A percentile compares a stretch with the other conserved stretches of the same genome.
These are phyloP conservation scores for Gastrolobium villosum DNA, from an alignment of 306 rosid species.

Conservation along the genomic window DNA sequence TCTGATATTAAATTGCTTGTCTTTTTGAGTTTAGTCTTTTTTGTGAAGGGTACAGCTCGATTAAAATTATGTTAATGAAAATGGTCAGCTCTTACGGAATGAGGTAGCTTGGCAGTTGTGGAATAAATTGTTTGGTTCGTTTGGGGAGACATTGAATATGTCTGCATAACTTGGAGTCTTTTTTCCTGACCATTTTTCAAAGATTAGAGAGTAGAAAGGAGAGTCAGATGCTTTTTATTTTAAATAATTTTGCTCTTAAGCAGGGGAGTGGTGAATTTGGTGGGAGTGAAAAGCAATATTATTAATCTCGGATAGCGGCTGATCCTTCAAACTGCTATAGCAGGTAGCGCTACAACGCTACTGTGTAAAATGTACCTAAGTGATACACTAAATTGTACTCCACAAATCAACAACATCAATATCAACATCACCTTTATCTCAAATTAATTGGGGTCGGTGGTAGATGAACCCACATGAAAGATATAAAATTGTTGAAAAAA, in stretches of 20 bases:
- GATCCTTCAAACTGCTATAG: too few relatives aligned
- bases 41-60: neutral
- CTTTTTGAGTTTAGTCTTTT: neutral
- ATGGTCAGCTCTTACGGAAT: neutral
- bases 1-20: neutral
- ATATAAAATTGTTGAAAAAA: too few relatives aligned
- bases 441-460: too few relatives aligned
- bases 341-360: too few relatives aligned
- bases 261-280: neutral
- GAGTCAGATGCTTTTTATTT: neutral
- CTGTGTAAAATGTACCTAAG: too few relatives aligned
- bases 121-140: constrained; percentile 3
- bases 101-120: constrained; percentile 28
- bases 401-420: too few relatives aligned
- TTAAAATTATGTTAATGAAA: constrained; percentile 3
- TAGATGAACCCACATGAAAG: too few relatives aligned
- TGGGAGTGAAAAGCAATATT: neutral
- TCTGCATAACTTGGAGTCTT: neutral
- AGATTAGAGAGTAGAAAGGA: neutral
- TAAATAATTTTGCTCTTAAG: neutral
- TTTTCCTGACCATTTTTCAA: neutral
- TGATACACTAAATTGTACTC: too few relatives aligned
- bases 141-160: neutral
- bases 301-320: too few relatives aligned
- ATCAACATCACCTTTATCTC: too few relatives aligned